Conservation (phyloP, 2,329 filamentous ascomycete genomes). For the Neophaeococcomyces aloes region DNA sequence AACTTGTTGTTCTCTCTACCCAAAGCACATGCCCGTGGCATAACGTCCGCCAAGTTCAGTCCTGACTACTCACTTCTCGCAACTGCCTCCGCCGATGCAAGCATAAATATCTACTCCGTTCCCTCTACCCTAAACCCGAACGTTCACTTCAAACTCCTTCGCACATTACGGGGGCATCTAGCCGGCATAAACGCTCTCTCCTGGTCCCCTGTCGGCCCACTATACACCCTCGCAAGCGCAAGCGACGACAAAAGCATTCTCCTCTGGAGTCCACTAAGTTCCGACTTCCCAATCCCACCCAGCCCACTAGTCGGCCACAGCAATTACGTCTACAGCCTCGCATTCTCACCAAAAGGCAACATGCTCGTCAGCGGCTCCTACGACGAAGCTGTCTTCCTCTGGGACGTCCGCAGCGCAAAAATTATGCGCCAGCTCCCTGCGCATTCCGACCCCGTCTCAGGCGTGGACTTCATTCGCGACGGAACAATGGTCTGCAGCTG, state of each 20-base stretch:
- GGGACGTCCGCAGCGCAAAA: conserved; percentile 82
- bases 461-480: conserved; percentile 86
- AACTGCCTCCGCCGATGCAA: conserved; percentile 78
- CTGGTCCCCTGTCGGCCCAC: conserved; percentile 81
- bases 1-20: conserved; percentile 21
- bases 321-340: conserved; percentile 89
- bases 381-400: conserved; percentile 92
- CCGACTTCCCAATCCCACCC: conserved; percentile 41
- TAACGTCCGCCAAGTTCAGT: conserved; percentile 81
- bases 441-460: conserved; percentile 86
- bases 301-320: conserved; percentile 69
- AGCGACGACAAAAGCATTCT: conserved; percentile 95
- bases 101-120: conserved; percentile 65
- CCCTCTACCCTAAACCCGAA: conserved; percentile 38
- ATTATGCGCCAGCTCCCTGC: conserved; percentile 86
- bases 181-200: conserved; percentile 84
- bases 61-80: conserved; percentile 85
- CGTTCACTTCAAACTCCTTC: conserved; percentile 61
- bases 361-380: conserved; percentile 92
- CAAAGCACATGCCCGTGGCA: conserved; percentile 46
- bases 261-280: conserved; percentile 65
- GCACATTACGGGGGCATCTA: conserved; percentile 86
- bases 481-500: conserved; percentile 88
- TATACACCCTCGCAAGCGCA: conserved; percentile 65
- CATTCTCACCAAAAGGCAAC: conserved; percentile 96